Conservation (phyloP, 805 yeast genomes). For the Suhomyces sp. region DNA sequence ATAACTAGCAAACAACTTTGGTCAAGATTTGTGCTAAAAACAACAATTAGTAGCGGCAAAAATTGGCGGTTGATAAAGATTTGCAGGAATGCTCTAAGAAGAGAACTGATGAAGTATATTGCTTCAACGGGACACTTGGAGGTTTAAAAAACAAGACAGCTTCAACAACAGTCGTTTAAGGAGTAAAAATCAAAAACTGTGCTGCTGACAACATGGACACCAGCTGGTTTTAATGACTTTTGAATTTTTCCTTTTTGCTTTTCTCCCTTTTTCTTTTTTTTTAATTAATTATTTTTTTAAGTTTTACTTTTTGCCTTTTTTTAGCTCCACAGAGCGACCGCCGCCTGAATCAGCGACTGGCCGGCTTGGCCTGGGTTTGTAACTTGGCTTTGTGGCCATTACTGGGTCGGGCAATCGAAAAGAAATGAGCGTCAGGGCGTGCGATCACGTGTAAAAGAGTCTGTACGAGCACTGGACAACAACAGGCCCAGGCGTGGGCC, state of each 20-base stretch:
- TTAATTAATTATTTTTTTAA: background rate
- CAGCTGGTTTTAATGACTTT: background rate
- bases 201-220: background rate
- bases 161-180: slow-evolving; percentile 1
- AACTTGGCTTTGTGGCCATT: background rate
- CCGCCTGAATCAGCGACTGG: background rate
- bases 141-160: background rate
- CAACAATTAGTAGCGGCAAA: background rate
- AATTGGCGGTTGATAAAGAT: background rate
- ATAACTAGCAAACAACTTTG: background rate
- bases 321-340: background rate
- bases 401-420: background rate
- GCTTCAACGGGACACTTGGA: background rate
- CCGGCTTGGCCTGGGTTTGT: background rate
- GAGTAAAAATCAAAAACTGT: background rate
- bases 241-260: background rate
- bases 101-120: background rate
- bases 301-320: background rate
- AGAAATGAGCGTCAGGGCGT: background rate
- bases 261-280: background rate
- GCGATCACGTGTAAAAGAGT: background rate
- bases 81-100: background rate
- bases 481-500: background rate
- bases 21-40: background rate
- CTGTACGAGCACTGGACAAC: background rate